Conservation (phyloP, 257 asterid species). For the Solanum commersonii region DNA sequence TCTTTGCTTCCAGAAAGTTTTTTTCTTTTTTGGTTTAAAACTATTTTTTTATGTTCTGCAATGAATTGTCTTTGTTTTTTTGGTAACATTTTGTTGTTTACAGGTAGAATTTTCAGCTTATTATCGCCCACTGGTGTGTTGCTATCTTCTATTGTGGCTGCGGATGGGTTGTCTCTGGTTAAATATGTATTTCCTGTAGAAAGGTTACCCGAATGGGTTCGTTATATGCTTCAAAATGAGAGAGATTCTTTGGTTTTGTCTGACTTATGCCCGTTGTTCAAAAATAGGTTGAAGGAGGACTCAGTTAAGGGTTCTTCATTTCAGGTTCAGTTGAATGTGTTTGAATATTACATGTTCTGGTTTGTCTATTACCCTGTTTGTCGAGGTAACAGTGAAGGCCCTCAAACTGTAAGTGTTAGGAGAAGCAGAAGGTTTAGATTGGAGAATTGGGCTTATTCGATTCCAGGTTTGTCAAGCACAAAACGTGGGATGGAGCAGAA, state of each 20-base stretch:
- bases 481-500: slow-evolving; percentile 72
- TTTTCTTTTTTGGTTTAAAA: too few relatives aligned
- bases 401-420: slow-evolving; percentile 48
- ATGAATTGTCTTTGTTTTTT: slow-evolving; percentile 4
- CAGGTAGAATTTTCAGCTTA: slow-evolving; percentile 68
- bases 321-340: slow-evolving; percentile 81
- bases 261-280: slow-evolving; percentile 66
- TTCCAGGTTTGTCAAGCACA: slow-evolving; percentile 71
- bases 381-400: slow-evolving; percentile 62
- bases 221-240: slow-evolving; percentile 61
- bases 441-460: slow-evolving; percentile 83
- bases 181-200: slow-evolving; percentile 79
- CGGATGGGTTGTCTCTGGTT: slow-evolving; percentile 59
- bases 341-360: slow-evolving; percentile 94
- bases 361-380: slow-evolving; percentile 84
- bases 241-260: slow-evolving; percentile 33
- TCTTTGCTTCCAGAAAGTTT: neutral
- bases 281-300: slow-evolving; percentile 57
- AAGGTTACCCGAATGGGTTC: slow-evolving; percentile 85
- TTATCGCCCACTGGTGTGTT: slow-evolving; percentile 74
- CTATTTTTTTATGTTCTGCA: neutral
- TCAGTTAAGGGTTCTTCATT: slow-evolving; percentile 47
- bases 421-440: slow-evolving; percentile 50
- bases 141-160: slow-evolving; percentile 59
- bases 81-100: neutral